These are phyloP conservation scores for Erodium maritimum DNA, from an alignment of 345 rosid genomes.

Conservation along the genomic window DNA sequence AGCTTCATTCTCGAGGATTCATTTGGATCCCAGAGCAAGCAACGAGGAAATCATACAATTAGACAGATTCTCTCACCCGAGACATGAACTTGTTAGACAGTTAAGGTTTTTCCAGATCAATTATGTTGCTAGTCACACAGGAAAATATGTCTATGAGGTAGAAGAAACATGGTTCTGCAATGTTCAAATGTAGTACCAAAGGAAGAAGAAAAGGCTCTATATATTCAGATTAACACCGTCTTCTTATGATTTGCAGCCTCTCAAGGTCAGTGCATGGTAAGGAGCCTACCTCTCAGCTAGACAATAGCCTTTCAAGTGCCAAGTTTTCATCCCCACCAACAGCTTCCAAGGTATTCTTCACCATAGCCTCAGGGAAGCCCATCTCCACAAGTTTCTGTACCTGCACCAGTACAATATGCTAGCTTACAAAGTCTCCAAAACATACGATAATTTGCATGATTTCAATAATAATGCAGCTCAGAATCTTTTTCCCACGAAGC, in stretches of 20 bases:
- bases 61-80: no score
- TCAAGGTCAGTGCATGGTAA: constrained; percentile 1
- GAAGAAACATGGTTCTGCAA: no score
- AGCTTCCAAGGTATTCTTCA: constrained; percentile 67
- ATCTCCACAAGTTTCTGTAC: constrained; percentile 84
- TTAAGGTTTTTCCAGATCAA: no score
- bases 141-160: no score
- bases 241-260: no score
- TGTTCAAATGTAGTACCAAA: neutral
- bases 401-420: constrained; percentile 25
- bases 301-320: constrained; percentile 90
- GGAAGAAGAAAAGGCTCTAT: neutral
- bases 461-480: neutral
- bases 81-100: no score
- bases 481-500: neutral
- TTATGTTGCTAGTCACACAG: no score
- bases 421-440: constrained; percentile 3
- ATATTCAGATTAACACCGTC: constrained; percentile 5
- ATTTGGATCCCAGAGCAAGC: no score
- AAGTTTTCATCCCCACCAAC: constrained; percentile 92
- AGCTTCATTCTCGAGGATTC: no score
- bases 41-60: no score
- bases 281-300: constrained; percentile 25
- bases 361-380: constrained; percentile 79
- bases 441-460: neutral